Percentiles rank a stretch among this genome's conserved stretches.
Evolutionary conservation across 495 filamentous ascomycete species (phyloP).

Genomic region (Ramalina peruviana): DNA sequence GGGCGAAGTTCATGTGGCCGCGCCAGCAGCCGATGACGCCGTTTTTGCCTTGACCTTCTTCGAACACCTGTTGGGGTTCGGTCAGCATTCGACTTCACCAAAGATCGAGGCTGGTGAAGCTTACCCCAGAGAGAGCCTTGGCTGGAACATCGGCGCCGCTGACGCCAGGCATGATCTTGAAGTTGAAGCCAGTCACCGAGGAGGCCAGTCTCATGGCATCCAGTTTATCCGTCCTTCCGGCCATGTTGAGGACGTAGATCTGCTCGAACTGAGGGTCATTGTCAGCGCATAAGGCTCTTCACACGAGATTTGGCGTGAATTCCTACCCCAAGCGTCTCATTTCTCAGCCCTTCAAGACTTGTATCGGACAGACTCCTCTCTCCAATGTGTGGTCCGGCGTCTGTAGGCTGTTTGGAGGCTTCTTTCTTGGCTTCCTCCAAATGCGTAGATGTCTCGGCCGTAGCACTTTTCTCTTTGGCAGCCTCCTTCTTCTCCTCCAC

Average conservation of each 20-base stretch:
- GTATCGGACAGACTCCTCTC: slow-evolving; percentile 4
- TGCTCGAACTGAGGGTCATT: slow-evolving; percentile 35
- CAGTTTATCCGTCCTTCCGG: slow-evolving; percentile 45
- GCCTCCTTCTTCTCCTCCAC: neutral
- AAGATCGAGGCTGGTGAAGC: neutral
- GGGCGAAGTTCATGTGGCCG: slow-evolving; percentile 23
- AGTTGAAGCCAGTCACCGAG: slow-evolving; percentile 33
- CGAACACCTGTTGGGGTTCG: neutral
- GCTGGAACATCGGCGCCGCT: slow-evolving; percentile 27
- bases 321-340: slow-evolving; percentile 4
- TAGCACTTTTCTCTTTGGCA: neutral
- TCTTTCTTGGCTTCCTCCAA: neutral
- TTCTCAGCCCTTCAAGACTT: slow-evolving; percentile 5
- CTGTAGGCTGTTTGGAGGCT: neutral
- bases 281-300: neutral
- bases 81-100: too few relatives aligned
- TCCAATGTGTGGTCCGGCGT: slow-evolving; percentile 2
- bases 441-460: neutral
- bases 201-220: slow-evolving; percentile 44
- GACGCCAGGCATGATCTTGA: slow-evolving; percentile 43
- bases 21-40: slow-evolving; percentile 23
- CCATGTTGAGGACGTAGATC: slow-evolving; percentile 48
- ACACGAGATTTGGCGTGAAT: neutral
- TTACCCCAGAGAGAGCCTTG: slow-evolving; percentile 21
- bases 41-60: slow-evolving; percentile 1